phyloP scores from a whole-genome alignment of 441 rosid genomes.

The Mallotus repandus region DNA sequence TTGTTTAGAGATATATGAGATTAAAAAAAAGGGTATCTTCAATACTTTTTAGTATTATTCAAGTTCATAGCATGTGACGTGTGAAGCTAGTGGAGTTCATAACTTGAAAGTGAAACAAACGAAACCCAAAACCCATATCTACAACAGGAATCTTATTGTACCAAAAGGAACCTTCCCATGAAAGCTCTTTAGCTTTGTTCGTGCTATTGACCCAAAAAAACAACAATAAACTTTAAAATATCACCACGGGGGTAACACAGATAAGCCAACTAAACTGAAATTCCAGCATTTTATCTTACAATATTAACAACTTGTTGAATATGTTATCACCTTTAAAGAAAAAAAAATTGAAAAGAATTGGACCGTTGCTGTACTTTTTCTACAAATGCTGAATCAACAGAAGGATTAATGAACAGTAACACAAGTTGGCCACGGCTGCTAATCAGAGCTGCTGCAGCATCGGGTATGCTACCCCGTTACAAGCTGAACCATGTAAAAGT shows the following conservation, averaged over 20 bases:
- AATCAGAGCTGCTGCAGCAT: constrained; percentile 5
- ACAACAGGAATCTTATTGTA: too few species aligned
- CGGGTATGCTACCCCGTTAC: background rate
- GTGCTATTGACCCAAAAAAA: too few species aligned
- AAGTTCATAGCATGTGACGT: too few species aligned
- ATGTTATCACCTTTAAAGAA: background rate
- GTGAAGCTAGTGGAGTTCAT: too few species aligned
- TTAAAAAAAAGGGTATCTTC: too few species aligned
- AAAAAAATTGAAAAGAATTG: constrained; percentile 25
- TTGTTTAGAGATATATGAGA: too few species aligned
- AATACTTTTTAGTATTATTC: too few species aligned
- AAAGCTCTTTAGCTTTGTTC: background rate
- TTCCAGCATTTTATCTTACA: constrained; percentile 16
- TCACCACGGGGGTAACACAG: too few species aligned
- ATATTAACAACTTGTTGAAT: constrained; percentile 3
- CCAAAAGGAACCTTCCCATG: background rate
- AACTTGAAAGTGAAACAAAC: too few species aligned
- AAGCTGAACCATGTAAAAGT: constrained; percentile 2
- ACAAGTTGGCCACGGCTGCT: background rate
- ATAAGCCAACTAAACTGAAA: background rate
- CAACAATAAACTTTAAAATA: too few species aligned
- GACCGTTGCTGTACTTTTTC: constrained; percentile 4
- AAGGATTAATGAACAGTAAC: background rate
- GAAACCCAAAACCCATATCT: too few species aligned
- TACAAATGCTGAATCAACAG: constrained; percentile 23